A percentile compares a stretch with the other conserved stretches of the same genome.
phyloP scores from a whole-genome alignment of 805 yeast species.

The Pichia scutulata region DNA sequence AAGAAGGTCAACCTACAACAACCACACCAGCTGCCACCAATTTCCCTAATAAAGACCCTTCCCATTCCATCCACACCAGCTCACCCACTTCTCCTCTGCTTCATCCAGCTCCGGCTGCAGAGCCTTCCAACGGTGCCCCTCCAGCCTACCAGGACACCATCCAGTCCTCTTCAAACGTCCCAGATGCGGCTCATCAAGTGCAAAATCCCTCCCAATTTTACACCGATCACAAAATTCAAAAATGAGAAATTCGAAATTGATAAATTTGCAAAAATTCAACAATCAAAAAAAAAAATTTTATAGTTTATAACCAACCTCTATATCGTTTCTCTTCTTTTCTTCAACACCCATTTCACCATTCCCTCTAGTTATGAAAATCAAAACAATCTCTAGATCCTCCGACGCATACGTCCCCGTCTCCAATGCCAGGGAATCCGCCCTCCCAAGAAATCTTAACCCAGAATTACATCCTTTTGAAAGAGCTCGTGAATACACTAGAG shows the following conservation, averaged over 20 bases:
- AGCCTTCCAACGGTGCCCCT: neutral
- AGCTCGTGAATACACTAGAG: constrained; percentile 93
- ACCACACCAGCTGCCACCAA: too few species aligned
- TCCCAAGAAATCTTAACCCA: constrained; percentile 87
- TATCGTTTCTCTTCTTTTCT: neutral
- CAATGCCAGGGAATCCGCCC: constrained; percentile 78
- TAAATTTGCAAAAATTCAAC: too few species aligned
- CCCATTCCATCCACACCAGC: neutral
- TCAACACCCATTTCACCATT: neutral
- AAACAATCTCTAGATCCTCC: constrained; percentile 81
- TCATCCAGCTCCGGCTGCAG: neutral
- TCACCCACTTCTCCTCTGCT: too few species aligned
- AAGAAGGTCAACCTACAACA: neutral
- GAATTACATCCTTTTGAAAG: constrained; percentile 95
- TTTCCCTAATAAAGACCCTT: too few species aligned
- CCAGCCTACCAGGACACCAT: neutral
- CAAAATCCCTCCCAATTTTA: neutral
- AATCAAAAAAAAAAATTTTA: too few species aligned
- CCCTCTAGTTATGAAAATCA: constrained; percentile 61
- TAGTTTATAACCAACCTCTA: too few species aligned
- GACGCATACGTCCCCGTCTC: constrained; percentile 90
- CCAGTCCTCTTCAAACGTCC: neutral
- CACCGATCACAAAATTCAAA: neutral
- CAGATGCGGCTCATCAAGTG: neutral
- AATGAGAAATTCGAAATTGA: too few species aligned